Base-by-base conservation (phyloP, 495 filamentous ascomycete species). In the Lasiosphaeria miniovina region DNA sequence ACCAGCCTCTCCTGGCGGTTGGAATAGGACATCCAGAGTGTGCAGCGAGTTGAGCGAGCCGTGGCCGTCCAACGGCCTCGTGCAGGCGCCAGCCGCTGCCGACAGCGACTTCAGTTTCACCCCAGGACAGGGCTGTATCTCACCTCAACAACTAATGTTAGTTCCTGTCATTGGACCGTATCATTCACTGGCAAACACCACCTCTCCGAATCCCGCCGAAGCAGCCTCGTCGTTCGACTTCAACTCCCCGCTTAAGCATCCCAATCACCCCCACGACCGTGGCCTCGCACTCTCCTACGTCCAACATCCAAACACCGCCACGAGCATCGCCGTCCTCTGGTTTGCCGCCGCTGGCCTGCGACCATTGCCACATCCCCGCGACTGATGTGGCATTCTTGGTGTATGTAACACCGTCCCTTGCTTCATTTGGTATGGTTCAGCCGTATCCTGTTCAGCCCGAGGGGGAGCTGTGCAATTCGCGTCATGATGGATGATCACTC, bases 121-220 rank as follows among this genome's bases (percentile, higher is more conserved):
- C 52, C 35, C 52, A 17, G 52, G 12, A 14, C 7, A 54, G 4
- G 11, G 9, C 7, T 54, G 35, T 17, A 54, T 54, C 52, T 54
- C 52, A 54, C 52, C 52, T 54, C 32, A 38, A 35, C 52, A 54
- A 17, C 52, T 54, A 6, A 4, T 54, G 14, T 54, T 54, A 54
- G 35, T 38, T 17, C 35, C 52, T 17, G 34, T 11, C 15, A 34
- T 38, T 15, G 35, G 40, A 36, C 7, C 52, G 52, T 38, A 31
- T 36, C 31, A n/a, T 1, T 54, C 52, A 15, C 52, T 34, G 52
- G 7, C 52, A 17, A 54, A 36, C 11, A 54, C 52, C 15, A 32
- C 50, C 12, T 54, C 52, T 36, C 48, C 17, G 8, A 14, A 12
- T 24, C 48, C 48, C 17, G 1, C 48, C 12, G 8, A 12, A 9